Conservation (phyloP, 78 protist species). For the slime mould (Dictyostelium discoideum) region DNA sequence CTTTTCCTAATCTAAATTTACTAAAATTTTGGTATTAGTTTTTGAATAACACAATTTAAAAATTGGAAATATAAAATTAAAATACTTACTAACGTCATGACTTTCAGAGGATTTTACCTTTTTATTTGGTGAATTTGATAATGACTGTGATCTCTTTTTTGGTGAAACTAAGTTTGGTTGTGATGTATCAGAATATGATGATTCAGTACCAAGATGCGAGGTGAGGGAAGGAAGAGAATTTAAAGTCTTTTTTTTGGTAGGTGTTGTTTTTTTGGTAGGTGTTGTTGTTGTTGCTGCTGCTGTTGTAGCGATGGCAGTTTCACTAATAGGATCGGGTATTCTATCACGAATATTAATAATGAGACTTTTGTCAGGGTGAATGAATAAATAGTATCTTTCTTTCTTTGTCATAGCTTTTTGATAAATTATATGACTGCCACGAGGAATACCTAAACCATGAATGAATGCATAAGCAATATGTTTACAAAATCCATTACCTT, state of each 20-base stretch:
- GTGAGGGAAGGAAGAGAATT: background rate
- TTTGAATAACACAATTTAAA: too few relatives aligned
- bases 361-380: background rate
- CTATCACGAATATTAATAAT: background rate
- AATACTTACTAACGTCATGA: background rate
- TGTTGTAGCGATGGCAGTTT: background rate
- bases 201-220: background rate
- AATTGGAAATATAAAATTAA: background rate
- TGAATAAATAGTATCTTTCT: background rate
- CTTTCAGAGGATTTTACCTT: background rate
- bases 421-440: background rate
- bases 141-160: background rate
- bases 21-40: background rate
- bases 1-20: background rate
- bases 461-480: background rate
- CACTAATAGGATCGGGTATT: background rate
- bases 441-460: background rate
- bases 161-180: background rate
- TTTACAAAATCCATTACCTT: background rate
- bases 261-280: background rate
- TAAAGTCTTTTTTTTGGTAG: background rate
- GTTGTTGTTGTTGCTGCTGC: background rate
- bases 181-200: background rate
- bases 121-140: background rate
- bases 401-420: background rate